Conservation (phyloP, 345 rosid species). For the Rubroshorea leprosula region DNA sequence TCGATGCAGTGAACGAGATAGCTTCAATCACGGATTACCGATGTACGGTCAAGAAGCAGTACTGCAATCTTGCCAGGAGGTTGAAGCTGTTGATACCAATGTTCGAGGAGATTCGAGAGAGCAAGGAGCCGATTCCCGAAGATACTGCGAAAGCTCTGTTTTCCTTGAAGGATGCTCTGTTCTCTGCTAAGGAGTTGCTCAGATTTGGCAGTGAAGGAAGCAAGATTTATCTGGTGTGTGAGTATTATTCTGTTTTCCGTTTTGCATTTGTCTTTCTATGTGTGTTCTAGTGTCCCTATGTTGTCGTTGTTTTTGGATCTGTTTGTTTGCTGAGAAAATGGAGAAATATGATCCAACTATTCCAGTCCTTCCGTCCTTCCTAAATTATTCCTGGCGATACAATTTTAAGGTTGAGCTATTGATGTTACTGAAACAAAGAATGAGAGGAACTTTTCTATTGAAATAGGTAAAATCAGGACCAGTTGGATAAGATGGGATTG, state of each 20-base stretch:
- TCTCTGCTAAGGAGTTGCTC: slow-evolving; percentile 58
- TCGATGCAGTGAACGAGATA: slow-evolving; percentile 65
- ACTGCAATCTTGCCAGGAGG: slow-evolving; percentile 68
- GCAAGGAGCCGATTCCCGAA: slow-evolving; percentile 47
- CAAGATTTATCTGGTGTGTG: slow-evolving; percentile 89
- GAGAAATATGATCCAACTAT: neutral
- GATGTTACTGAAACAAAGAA: no score
- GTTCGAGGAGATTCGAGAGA: slow-evolving; percentile 78
- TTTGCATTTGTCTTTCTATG: neutral
- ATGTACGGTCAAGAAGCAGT: slow-evolving; percentile 64
- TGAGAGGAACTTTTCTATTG: no score
- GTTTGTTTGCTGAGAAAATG: slow-evolving; percentile 27
- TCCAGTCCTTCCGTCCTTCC: no score
- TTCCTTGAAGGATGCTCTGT: slow-evolving; percentile 43
- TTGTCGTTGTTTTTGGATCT: slow-evolving; percentile 28
- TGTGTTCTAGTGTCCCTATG: neutral
- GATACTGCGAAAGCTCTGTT: slow-evolving; percentile 38
- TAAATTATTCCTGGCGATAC: no score
- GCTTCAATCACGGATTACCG: slow-evolving; percentile 53
- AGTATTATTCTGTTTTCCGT: slow-evolving; percentile 7
- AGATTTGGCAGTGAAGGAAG: slow-evolving; percentile 77
- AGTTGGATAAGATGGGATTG: no score
- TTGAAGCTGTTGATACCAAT: slow-evolving; percentile 73
- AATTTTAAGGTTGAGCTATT: no score
- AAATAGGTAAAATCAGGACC: no score